Base-by-base conservation (phyloP, 2,329 filamentous ascomycete species). In the Westerdykella ornata region DNA sequence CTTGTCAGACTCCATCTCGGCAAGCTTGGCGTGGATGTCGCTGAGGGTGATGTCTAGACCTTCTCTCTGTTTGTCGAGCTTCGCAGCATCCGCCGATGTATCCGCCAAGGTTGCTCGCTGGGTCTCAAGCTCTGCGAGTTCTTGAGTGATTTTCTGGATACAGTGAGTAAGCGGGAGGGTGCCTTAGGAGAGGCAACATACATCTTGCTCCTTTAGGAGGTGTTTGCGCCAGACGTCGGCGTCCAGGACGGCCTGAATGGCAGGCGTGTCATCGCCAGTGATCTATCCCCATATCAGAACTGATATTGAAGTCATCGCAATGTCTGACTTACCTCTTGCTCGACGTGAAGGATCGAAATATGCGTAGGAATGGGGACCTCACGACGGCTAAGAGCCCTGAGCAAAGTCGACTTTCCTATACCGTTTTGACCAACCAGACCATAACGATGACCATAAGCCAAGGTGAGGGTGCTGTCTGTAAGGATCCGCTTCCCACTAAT, bases 1-100 rank as follows among this genome's bases (percentile, higher is more conserved):
- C 71, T 96, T 97, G 72, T 98, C 92, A 1, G 92, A 96, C 63
- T 98, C 92, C 92, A 98, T 98, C 68, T 98, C 92, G 15, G 89
- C 80, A 45, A 98, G 76, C 68, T 98, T 98, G 44, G 76, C 68
- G 62, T 98, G 88, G 38, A 98, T 82, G 60, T 98, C 92, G 52
- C 84, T 88, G 35, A 98, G 76, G 30, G 92, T 94, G 47, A 82
- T 82, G 62, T 98, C 92, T 39, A 94, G 80, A 32, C 86, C 86
- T 67, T 97, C 92, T 48, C 88, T 82, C 56, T 96, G 88, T 44
- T 80, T 78, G 63, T 97, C 90, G 18, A 97, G 74, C 60, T 77
- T 85, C 31, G 81, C 83, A 12, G 90, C 90, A 70, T 97, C 90
- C 46, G 81, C 81, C 16, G 90, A 94, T 1, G 90, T 96, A 62